Evolutionary conservation across 1,139 yeast species (phyloP).

Genomic region (Yamadazyma conglobata): DNA sequence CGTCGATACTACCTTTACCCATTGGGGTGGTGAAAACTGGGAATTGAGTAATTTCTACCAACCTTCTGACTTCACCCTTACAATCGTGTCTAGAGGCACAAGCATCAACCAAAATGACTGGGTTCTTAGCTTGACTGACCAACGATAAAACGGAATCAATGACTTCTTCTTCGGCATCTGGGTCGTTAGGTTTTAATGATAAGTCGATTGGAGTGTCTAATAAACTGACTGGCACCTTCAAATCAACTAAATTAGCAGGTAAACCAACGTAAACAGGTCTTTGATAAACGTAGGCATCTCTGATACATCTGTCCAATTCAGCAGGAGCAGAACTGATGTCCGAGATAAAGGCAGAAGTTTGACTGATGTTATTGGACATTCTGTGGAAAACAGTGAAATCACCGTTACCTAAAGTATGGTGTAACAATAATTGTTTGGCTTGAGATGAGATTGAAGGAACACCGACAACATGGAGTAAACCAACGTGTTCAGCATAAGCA

Average conservation of each 20-base stretch:
- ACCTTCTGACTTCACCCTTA: conserved; percentile 54
- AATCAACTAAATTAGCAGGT: conserved; percentile 79
- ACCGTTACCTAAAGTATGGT: conserved; percentile 46
- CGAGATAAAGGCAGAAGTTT: conserved; percentile 60
- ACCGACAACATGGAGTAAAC: conserved; percentile 39
- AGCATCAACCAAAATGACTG: conserved; percentile 79
- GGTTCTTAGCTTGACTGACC: conserved; percentile 58
- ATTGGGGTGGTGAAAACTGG: conserved; percentile 86
- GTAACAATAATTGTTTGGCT: conserved; percentile 36
- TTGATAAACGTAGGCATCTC: conserved; percentile 67
- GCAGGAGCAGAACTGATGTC: conserved; percentile 63
- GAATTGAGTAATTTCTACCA: conserved; percentile 70
- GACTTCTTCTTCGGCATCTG: conserved; percentile 71
- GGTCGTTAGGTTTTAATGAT: conserved; percentile 57
- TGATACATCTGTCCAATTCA: conserved; percentile 70
- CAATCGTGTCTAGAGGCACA: conserved; percentile 80
- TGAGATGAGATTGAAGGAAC: conserved; percentile 38
- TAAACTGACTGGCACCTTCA: conserved; percentile 51
- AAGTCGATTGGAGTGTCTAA: conserved; percentile 66
- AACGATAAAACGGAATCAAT: conserved; percentile 52
- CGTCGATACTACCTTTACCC: conserved; percentile 84
- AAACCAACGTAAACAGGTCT: conserved; percentile 82
- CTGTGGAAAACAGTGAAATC: conserved; percentile 45
- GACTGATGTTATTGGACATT: conserved; percentile 61
- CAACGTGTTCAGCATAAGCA: conserved; percentile 42